phyloP scores from a whole-genome alignment of 2,329 filamentous ascomycete genomes.

The Nothomitra cinnamomea region DNA sequence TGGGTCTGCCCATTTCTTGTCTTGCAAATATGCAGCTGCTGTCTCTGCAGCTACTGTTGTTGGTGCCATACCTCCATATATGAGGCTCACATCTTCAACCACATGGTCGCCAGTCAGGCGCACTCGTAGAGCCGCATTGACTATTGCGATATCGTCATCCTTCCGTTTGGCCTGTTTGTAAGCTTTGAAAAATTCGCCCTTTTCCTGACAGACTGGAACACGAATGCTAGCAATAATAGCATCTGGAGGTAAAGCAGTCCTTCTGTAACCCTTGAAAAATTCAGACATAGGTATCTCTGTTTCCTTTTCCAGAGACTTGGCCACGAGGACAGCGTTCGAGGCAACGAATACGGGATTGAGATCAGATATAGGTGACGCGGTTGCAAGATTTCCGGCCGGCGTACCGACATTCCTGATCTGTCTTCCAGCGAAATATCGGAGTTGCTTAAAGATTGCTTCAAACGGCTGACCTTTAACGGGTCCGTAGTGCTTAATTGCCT shows the following conservation, averaged over 20 bases:
- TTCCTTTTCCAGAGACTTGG: conserved; percentile 56
- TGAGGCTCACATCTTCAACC: conserved; percentile 60
- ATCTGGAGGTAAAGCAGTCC: conserved; percentile 63
- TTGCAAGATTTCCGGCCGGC: conserved; percentile 83
- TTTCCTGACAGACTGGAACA: conserved; percentile 60
- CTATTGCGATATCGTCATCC: conserved; percentile 96
- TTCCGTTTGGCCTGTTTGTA: conserved; percentile 97
- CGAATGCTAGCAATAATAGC: conserved; percentile 73
- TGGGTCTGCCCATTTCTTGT: conserved; percentile 64
- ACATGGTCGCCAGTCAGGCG: conserved; percentile 49
- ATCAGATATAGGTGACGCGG: conserved; percentile 91
- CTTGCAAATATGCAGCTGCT: conserved; percentile 55
- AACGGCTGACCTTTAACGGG: conserved; percentile 57
- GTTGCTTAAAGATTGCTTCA: conserved; percentile 78
- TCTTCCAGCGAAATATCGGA: conserved; percentile 84
- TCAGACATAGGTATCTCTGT: conserved; percentile 78
- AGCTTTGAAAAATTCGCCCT: conserved; percentile 68
- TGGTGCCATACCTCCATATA: conserved; percentile 91
- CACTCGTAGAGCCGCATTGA: conserved; percentile 71
- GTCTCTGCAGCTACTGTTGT: conserved; percentile 76
- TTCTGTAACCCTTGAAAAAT: conserved; percentile 86
- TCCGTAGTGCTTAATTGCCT: conserved; percentile 69
- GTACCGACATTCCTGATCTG: conserved; percentile 98
- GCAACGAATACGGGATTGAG: conserved; percentile 88
- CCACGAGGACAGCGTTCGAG: conserved; percentile 63